Base-by-base conservation (phyloP, 148 eudicot species). In the Gaultheria prostrata region DNA sequence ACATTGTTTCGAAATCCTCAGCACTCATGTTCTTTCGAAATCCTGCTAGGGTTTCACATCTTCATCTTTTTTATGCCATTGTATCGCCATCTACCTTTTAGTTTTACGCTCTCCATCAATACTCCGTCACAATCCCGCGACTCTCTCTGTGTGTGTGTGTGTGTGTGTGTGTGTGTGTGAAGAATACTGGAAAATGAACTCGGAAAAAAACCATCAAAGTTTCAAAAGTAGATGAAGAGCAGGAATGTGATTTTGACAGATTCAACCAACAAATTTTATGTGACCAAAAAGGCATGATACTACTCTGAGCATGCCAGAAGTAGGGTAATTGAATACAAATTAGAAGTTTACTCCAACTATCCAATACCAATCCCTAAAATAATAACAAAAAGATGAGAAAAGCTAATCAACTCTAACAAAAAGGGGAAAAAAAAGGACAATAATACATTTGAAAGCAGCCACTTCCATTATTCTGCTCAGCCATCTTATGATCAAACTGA, bases 381-480 rank as follows among this genome's bases (percentile, higher is more conserved):
- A 50, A 51, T 30, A 49, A 45, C 5, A 48, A 46, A n/a, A 51
- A 77, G 51, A 51, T n/a, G 10, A 39, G 33, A 28, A 77, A 30
- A 51, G 14, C 80, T 51, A 28, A 24, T 54, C 6, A 56, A 56
- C 70, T 80, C 26, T 15, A 15, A 71, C 24, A 24, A 70, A 43
- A 53, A 13, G 28, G 32, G n/a, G 49, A 0, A 21, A 45, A 3
- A 43, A n/a, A 0, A 8, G 28, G 30, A 30, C 72, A 30, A 45
- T 46, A 26, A 67, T 30, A 80, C 35, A 80, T 48, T 80, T 67
- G 28, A 65, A 82, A 50, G 63, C 71, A 51, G 24, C 65, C 21
- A 71, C 77, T 49, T 70, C 49, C 20, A 51, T 71, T 70, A 82
- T 50, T 82, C 59, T 71, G 45, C 30, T 80, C 56, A 69, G 74